Base-by-base conservation (phyloP, 805 yeast species). In the Barnettozyma californica region DNA sequence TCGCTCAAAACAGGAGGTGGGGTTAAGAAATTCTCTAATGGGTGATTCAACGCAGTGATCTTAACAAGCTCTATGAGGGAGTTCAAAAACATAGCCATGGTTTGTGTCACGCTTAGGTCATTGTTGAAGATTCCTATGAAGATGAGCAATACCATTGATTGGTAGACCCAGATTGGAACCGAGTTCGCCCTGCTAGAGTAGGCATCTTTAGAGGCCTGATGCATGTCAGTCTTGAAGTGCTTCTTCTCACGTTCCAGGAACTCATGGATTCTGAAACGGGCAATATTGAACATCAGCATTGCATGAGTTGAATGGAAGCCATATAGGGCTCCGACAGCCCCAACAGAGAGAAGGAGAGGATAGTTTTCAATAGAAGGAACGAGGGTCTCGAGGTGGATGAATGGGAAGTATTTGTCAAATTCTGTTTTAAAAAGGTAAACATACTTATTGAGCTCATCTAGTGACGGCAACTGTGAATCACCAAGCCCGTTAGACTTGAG, bases 281-380 rank as follows among this genome's bases (percentile, higher is more conserved):
- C 75, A 50, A 86, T 75, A 59, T 83, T 83, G 63, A 83, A 84
- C 49, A 86, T 66, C 9, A 85, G 70, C 57, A 84, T 73, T 0
- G 96, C 87, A 60, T 87, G 87, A 34, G 83, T 68, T 29, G 89
- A 85, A 59, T 86, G 90, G 67, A 85, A 88, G 0, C 88, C 80
- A 59, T 87, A 88, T 20, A 91, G 72, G 0, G 97, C 96, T 39
- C 98, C 98, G 49, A 91, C 79, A 14, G 96, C 84, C 1, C 94
- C 85, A 78, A 90, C 85, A 2, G 95, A 80, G 47, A 90, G 69
- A 6, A 88, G 63, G 41, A 91, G 71, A 2, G 96, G 91, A 45
- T 76, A 71, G 69, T 60, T 81, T 64, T 62, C 81, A 64, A 66
- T 75, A 61, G 62, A 75, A 68, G 71, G 74, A 43, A 69, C 67